Conservation (phyloP, 176 grass and related monocot species). For the Musa schizocarpa region DNA sequence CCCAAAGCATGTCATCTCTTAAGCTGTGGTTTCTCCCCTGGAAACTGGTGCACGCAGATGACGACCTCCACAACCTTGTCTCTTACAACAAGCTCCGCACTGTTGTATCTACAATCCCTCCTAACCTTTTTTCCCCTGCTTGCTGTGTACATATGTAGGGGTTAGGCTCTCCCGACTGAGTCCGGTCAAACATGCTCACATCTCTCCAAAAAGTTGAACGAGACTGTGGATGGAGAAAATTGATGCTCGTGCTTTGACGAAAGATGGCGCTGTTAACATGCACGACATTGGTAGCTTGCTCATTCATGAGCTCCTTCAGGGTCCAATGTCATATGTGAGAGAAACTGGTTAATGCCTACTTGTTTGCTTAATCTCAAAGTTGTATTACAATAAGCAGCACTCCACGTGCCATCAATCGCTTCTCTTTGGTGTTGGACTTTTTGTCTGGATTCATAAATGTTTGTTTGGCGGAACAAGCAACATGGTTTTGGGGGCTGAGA, state of each 20-base stretch:
- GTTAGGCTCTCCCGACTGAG: conserved; percentile 34
- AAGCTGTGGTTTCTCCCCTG: not conserved
- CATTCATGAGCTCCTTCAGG: not conserved
- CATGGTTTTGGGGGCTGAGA: conserved; percentile 22
- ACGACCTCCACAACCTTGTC: not conserved
- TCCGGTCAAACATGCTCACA: conserved; percentile 76
- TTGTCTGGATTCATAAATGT: not conserved
- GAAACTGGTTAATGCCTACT: too few species aligned
- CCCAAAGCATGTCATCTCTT: conserved; percentile 23
- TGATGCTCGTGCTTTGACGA: not conserved
- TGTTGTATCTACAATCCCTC: not conserved
- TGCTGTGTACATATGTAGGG: not conserved
- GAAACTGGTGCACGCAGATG: not conserved
- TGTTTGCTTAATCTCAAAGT: too few species aligned
- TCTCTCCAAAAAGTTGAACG: conserved; percentile 33
- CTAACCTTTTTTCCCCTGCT: not conserved
- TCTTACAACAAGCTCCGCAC: not conserved
- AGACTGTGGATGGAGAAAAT: conserved; percentile 23
- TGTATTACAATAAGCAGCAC: too few species aligned
- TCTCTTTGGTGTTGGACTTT: not conserved
- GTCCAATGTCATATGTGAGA: too few species aligned
- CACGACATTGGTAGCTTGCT: not conserved
- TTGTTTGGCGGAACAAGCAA: not conserved
- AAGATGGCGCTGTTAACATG: not conserved
- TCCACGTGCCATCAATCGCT: not conserved